Evolutionary conservation across 192 early-diverging fungal genomes (phyloP).

Genomic region (Mortierella alpina): DNA sequence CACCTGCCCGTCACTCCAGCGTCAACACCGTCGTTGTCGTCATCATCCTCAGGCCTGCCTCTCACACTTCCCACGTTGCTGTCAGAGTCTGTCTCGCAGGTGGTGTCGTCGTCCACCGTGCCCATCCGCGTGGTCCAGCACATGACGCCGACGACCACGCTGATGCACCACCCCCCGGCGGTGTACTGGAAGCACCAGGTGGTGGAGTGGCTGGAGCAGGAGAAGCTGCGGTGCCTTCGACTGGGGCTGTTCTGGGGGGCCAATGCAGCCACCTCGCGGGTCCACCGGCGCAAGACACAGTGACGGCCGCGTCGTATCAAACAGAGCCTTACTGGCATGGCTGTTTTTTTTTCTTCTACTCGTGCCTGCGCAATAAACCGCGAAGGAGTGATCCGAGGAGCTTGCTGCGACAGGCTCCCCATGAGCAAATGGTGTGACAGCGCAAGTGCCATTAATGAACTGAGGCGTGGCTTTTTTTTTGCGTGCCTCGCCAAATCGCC

Average conservation of each 20-base stretch:
- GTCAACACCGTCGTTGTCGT: conserved; percentile 6
- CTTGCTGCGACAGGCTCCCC: no score
- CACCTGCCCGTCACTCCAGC: conserved; percentile 5
- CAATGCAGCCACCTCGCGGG: conserved; percentile 16
- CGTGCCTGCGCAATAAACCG: no score
- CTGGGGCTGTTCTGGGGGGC: conserved; percentile 50
- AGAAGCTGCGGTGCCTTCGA: conserved; percentile 38
- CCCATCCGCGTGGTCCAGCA: conserved; percentile 19
- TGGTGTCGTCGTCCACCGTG: conserved; percentile 5
- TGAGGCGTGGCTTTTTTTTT: no score
- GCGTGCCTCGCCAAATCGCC: no score
- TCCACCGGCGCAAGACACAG: conserved; percentile 17
- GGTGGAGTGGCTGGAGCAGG: conserved; percentile 51
- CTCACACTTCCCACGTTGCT: conserved; percentile 13
- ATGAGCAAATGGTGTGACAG: no score
- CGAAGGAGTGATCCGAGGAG: no score
- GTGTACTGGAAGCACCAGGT: conserved; percentile 52
- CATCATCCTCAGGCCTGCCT: not conserved
- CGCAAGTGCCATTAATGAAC: no score
- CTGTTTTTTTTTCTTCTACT: no score
- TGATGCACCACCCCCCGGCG: conserved; percentile 41
- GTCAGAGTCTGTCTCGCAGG: conserved; percentile 21
- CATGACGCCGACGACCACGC: conserved; percentile 33
- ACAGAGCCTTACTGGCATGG: no score
- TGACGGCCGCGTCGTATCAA: no score